Percentiles rank a stretch among this genome's conserved stretches.
Conservation (phyloP, 805 yeast genomes). For the Yarrowia yakushimensis region DNA sequence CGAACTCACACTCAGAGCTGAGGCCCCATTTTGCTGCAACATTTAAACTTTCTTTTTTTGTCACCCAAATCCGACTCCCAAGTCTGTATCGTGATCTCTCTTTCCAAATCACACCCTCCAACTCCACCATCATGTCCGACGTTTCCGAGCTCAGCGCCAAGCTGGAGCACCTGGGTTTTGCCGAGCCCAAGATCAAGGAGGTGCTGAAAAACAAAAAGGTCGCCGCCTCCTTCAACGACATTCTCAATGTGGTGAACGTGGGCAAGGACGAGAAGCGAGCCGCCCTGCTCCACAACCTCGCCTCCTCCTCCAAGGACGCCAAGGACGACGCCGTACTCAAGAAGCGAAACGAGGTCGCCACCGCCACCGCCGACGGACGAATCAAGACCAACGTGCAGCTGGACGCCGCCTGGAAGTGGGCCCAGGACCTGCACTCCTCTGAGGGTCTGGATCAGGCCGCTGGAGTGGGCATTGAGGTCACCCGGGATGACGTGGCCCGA, state of each 20-base stretch:
- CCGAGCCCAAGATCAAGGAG: slow-evolving; percentile 59
- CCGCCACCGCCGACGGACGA: slow-evolving; percentile 61
- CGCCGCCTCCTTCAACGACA: slow-evolving; percentile 59
- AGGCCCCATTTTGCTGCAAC: too few relatives aligned
- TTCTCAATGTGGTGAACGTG: slow-evolving; percentile 47
- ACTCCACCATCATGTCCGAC: background rate
- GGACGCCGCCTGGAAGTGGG: slow-evolving; percentile 69
- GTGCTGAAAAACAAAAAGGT: slow-evolving; percentile 84
- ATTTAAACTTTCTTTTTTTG: background rate
- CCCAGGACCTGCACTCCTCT: slow-evolving; percentile 43
- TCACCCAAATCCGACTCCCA: background rate
- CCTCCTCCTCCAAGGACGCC: slow-evolving; percentile 62
- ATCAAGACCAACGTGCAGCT: slow-evolving; percentile 70
- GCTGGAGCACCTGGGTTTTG: slow-evolving; percentile 32
- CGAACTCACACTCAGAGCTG: background rate
- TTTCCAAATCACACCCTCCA: background rate
- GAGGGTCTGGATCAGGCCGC: slow-evolving; percentile 55
- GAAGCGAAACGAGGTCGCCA: slow-evolving; percentile 51
- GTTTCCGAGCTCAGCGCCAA: slow-evolving; percentile 14
- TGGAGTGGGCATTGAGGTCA: slow-evolving; percentile 76
- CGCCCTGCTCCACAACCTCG: slow-evolving; percentile 71
- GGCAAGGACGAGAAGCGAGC: slow-evolving; percentile 57
- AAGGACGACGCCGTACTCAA: slow-evolving; percentile 42
- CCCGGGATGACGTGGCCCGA: slow-evolving; percentile 58
- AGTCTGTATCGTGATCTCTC: background rate